Conservation (phyloP, 768 basidiomycete genomes). For the Hericium coralloides region DNA sequence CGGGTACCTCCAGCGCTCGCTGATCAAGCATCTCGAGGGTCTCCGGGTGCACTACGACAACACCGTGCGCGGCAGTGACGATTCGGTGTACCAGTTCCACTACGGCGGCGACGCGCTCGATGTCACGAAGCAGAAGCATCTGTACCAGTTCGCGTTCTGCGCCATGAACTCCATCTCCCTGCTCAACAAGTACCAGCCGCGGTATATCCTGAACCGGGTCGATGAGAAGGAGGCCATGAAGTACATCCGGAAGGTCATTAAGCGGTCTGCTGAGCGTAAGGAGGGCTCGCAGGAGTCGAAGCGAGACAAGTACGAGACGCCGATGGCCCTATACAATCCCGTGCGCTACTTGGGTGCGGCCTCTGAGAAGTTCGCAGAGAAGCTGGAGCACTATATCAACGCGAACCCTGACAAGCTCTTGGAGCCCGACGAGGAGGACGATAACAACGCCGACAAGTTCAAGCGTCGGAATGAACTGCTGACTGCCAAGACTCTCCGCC, state of each 20-base stretch:
- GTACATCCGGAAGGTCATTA: conserved; percentile 89
- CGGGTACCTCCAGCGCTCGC: conserved; percentile 93
- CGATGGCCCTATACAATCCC: conserved; percentile 69
- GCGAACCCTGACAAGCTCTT: conserved; percentile 55
- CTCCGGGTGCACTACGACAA: conserved; percentile 96
- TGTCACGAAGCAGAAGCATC: conserved; percentile 94
- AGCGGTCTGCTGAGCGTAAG: conserved; percentile 46
- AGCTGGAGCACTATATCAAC: conserved; percentile 71
- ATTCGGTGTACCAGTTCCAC: conserved; percentile 88
- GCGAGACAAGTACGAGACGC: conserved; percentile 59
- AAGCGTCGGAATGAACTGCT: conserved; percentile 39
- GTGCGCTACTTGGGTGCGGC: conserved; percentile 78
- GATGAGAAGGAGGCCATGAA: conserved; percentile 57
- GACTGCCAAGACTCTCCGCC: conserved; percentile 53
- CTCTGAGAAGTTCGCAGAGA: conserved; percentile 83
- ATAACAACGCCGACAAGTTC: conserved; percentile 30
- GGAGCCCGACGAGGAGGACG: conserved; percentile 32
- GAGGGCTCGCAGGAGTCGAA: conserved; percentile 35
- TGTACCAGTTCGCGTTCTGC: conserved; percentile 90
- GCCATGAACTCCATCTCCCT: conserved; percentile 79
- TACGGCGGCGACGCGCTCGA: conserved; percentile 97
- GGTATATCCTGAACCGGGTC: conserved; percentile 44
- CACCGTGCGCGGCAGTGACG: conserved; percentile 93
- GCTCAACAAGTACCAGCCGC: conserved; percentile 61
- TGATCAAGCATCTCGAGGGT: conserved; percentile 98